Evolutionary conservation across 2,329 filamentous ascomycete species (phyloP).

Genomic region (Fusarium brevicatenulatum): DNA sequence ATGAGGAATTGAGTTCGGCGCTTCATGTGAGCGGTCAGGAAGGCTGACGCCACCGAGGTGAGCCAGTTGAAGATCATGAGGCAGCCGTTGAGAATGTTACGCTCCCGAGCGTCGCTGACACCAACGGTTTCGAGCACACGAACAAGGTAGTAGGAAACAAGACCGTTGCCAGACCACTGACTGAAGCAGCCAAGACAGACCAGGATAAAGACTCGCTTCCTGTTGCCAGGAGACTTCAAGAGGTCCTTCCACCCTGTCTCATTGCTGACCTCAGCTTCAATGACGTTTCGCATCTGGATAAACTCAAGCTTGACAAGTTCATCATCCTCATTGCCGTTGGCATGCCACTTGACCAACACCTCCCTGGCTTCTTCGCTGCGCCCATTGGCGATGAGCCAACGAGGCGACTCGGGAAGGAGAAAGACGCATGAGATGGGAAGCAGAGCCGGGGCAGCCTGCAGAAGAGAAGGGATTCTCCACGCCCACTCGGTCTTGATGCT

Average conservation of each 20-base stretch:
- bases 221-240: slow-evolving; percentile 14
- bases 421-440: slow-evolving; percentile 49
- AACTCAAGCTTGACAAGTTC: slow-evolving; percentile 28
- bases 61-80: slow-evolving; percentile 40
- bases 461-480: slow-evolving; percentile 47
- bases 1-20: slow-evolving; percentile 34
- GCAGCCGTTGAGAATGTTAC: slow-evolving; percentile 33
- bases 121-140: slow-evolving; percentile 10
- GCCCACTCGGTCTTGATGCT: slow-evolving; percentile 45
- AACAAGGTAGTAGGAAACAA: slow-evolving; percentile 28
- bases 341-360: slow-evolving; percentile 25
- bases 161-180: slow-evolving; percentile 30
- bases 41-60: slow-evolving; percentile 23
- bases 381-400: slow-evolving; percentile 61
- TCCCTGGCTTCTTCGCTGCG: slow-evolving; percentile 51
- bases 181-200: slow-evolving; percentile 30
- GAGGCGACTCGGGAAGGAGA: slow-evolving; percentile 69
- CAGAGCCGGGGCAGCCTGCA: slow-evolving; percentile 33
- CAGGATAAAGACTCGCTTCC: slow-evolving; percentile 12
- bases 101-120: not conserved
- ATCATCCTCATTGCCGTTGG: not conserved
- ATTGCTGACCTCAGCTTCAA: slow-evolving; percentile 24
- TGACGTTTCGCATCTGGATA: slow-evolving; percentile 27
- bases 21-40: slow-evolving; percentile 23
- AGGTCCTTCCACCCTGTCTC: slow-evolving; percentile 21